A percentile compares a stretch with the other conserved stretches of the same genome.
phyloP scores from a whole-genome alignment of 2,329 filamentous ascomycete genomes.

The Fusarium praegraminearum region DNA sequence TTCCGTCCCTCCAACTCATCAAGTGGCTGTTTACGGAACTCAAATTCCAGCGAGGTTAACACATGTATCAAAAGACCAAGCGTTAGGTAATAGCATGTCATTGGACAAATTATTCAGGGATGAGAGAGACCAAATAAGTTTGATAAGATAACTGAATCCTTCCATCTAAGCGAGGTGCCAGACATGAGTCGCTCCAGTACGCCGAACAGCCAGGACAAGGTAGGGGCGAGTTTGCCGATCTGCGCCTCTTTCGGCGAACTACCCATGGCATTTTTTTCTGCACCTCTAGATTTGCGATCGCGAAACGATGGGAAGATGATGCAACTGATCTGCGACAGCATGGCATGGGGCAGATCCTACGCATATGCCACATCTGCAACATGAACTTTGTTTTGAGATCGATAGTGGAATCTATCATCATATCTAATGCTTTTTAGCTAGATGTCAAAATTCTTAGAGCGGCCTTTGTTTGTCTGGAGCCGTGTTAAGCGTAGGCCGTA shows the following conservation, averaged over 20 bases:
- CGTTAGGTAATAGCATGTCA: neutral
- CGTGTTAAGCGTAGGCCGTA: neutral
- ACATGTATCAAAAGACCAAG: fast-evolving
- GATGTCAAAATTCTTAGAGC: neutral
- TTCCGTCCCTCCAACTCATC: neutral
- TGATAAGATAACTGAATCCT: neutral
- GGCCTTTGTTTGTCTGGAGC: neutral
- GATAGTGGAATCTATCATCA: fast-evolving
- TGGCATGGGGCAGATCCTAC: neutral
- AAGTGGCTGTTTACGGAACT: neutral
- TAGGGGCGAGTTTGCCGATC: neutral
- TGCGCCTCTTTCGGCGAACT: neutral
- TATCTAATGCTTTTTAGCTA: neutral
- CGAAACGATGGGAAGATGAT: neutral
- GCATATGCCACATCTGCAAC: neutral
- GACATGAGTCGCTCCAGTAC: neutral
- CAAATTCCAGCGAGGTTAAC: fast-evolving
- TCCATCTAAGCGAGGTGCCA: neutral
- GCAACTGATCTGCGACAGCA: constrained; percentile 5
- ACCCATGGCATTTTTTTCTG: neutral
- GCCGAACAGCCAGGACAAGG: neutral
- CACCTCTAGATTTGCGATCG: neutral
- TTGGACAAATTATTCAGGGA: neutral
- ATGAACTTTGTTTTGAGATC: neutral
- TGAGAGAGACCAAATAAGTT: neutral